Base-by-base conservation (phyloP, 345 rosid species). In the Draba incana region DNA sequence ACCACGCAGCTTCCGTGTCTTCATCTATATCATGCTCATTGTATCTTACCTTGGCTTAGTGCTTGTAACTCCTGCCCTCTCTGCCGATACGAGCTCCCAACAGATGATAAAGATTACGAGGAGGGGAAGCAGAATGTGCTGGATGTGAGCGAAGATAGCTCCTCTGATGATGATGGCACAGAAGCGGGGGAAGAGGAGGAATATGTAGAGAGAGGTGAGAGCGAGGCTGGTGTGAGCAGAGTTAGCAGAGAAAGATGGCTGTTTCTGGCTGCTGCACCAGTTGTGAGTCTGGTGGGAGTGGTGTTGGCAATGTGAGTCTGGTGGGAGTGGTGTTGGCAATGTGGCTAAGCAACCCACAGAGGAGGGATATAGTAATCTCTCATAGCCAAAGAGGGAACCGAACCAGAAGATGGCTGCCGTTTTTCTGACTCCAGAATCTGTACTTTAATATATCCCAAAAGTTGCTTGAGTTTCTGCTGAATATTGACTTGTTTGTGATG, bases 61-160 rank as follows among this genome's bases (percentile, higher is more conserved):
- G 55, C 96, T 27, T 83, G 94, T 49, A 93, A 93, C 80, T 85
- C 98, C 23, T 93, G 98, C 70, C 98, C 98, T 16, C 86, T 90
- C 24, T 93, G 98, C 51, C 89, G 97, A 38, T 88, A 79, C 55
- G 97, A 90, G 78, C 92, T 90, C 62, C 98, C 97, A 28, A 93
- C 94, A 13, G 98, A 88, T 62, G 96, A 90, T 72, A 75, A 64
- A 56, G 96, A 93, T 30, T 90, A 93, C 33, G 96, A 90, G 76
- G 92, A 83, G 55, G 66, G 82, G 60, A 88, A 87, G 83, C 85
- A 30, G 68, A 65, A 65, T 73, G 63, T 49, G 30, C 54, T 63
- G 38, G 78, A 78, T 67, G 82, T 38, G 27, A 79, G 57, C 20
- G 76, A 79, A 28, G 88, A 81, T 46, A 74, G 81, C 80, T 77